Percentiles rank a stretch among this genome's conserved stretches.
Evolutionary conservation across 2,329 filamentous ascomycete species (phyloP).

Genomic region (Fusarium xylarioides): DNA sequence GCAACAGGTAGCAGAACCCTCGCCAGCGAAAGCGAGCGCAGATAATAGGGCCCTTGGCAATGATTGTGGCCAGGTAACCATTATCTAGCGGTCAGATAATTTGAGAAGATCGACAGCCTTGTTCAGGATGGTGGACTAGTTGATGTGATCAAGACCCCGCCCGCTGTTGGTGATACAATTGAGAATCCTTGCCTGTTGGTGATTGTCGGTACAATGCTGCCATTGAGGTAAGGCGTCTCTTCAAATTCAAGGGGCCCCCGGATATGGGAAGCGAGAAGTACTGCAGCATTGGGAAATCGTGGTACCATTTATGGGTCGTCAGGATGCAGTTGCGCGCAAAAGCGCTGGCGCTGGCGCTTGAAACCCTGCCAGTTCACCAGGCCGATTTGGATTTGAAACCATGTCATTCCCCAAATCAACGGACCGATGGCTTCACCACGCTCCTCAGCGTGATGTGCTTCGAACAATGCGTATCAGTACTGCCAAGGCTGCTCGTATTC

Average conservation of each 20-base stretch:
- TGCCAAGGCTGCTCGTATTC: not conserved
- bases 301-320: conserved; percentile 28
- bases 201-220: conserved; percentile 22
- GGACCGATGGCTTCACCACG: not conserved
- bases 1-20: conserved; percentile 12
- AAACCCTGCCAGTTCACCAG: conserved; percentile 3
- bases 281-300: conserved; percentile 19
- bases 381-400: not conserved
- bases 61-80: conserved; percentile 18
- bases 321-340: conserved; percentile 12
- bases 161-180: conserved; percentile 36
- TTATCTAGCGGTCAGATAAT: conserved; percentile 28
- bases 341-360: conserved; percentile 5
- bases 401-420: not conserved
- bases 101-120: conserved; percentile 17
- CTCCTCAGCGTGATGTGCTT: not conserved
- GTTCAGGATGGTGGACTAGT: conserved; percentile 27
- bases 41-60: conserved; percentile 19
- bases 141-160: conserved; percentile 34
- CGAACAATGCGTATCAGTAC: not conserved
- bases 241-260: conserved; percentile 21
- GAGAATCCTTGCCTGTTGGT: conserved; percentile 27
- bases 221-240: conserved; percentile 23
- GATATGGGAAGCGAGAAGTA: conserved; percentile 24
- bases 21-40: conserved; percentile 8